A percentile compares a stretch with the other conserved stretches of the same genome.
Evolutionary conservation across 169 alveolate genomes (phyloP).

Genomic region (Blepharisma undulans): DNA sequence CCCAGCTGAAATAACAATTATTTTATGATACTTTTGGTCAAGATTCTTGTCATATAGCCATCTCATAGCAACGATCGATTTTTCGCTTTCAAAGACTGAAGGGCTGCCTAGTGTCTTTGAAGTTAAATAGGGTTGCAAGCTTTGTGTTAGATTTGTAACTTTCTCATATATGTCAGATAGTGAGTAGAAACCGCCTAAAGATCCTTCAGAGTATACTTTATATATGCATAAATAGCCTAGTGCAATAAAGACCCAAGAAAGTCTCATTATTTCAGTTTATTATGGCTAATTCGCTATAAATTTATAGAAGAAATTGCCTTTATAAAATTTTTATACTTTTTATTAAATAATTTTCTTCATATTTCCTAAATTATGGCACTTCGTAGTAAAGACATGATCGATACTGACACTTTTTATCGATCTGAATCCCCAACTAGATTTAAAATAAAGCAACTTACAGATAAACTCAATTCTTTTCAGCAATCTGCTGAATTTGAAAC

Average conservation of each 20-base stretch:
- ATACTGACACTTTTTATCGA: not conserved
- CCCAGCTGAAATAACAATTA: not conserved
- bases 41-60: not conserved
- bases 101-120: not conserved
- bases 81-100: not conserved
- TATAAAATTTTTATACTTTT: no score
- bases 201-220: not conserved
- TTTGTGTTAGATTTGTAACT: not conserved
- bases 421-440: not conserved
- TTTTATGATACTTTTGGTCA: not conserved
- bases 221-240: not conserved
- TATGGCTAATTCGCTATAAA: not conserved
- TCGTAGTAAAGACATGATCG: not conserved
- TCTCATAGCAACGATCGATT: not conserved
- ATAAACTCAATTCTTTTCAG: slow-evolving; percentile 6
- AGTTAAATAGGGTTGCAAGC: not conserved
- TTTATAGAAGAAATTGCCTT: not conserved
- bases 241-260: not conserved
- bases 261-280: not conserved
- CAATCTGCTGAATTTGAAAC: slow-evolving; percentile 10
- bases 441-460: slow-evolving; percentile 17
- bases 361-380: not conserved
- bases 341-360: not conserved
- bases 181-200: not conserved
- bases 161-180: not conserved